Percentiles rank a stretch among this genome's conserved stretches.
These are phyloP conservation scores for Lichtheimia corymbifera DNA, from an alignment of 371 early-diverging fungal species.

Conservation along the genomic window DNA sequence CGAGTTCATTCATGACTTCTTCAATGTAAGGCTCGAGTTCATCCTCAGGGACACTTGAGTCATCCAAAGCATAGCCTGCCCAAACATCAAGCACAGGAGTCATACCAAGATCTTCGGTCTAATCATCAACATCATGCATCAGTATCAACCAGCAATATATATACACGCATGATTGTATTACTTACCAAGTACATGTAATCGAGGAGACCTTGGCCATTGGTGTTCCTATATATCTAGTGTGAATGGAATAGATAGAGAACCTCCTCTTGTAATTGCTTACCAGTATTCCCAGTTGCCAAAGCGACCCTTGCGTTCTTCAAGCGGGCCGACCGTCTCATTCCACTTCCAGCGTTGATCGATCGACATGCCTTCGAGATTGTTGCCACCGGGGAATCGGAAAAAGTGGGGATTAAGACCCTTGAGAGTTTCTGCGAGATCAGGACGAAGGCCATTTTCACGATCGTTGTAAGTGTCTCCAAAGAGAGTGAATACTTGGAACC, in stretches of 20 bases:
- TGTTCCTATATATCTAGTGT: conserved; percentile 5
- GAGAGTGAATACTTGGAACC: conserved; percentile 23
- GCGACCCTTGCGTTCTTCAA: conserved; percentile 27
- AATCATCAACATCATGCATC: background rate
- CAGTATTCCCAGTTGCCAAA: conserved; percentile 28
- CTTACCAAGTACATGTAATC: conserved; percentile 27
- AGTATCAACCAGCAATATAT: background rate
- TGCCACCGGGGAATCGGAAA: conserved; percentile 34
- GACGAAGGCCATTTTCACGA: conserved; percentile 25
- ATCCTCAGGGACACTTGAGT: conserved; percentile 20
- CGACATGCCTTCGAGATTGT: conserved; percentile 23
- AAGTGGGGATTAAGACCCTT: conserved; percentile 19
- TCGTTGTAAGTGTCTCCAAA: conserved; percentile 30
- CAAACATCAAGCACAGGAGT: conserved; percentile 15
- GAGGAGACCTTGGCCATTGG: conserved; percentile 28
- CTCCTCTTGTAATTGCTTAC: background rate
- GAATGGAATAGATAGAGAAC: too few relatives aligned
- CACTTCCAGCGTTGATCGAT: conserved; percentile 25
- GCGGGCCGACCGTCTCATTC: conserved; percentile 29
- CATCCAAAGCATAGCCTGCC: conserved; percentile 22
- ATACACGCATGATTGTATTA: background rate
- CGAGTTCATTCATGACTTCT: conserved; percentile 26
- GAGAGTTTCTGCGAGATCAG: conserved; percentile 17
- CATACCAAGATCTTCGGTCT: conserved; percentile 16
- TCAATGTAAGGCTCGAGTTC: conserved; percentile 27